phyloP scores from a whole-genome alignment of 2,329 filamentous ascomycete species.

The Metarhizium sp. region DNA sequence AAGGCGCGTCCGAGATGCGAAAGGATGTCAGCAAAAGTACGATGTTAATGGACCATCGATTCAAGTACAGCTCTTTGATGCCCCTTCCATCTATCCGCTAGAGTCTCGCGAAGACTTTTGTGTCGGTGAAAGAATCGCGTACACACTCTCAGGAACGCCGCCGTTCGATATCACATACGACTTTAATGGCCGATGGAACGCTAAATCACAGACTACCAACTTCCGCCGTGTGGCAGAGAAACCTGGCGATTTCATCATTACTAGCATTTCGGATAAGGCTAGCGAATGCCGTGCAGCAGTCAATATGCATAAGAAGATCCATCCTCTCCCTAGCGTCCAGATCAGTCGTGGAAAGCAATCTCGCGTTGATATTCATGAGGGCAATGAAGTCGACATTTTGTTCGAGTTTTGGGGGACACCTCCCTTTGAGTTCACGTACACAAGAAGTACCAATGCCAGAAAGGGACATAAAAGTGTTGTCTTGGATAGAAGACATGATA shows the following conservation, averaged over 20 bases:
- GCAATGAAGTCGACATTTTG: conserved; percentile 82
- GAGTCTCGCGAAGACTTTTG: conserved; percentile 84
- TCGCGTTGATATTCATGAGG: conserved; percentile 91
- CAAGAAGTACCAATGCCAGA: conserved; percentile 74
- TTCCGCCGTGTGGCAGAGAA: conserved; percentile 92
- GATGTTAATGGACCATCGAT: conserved; percentile 66
- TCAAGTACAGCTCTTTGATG: conserved; percentile 85
- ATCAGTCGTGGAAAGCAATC: conserved; percentile 77
- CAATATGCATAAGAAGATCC: conserved; percentile 72
- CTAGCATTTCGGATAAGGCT: conserved; percentile 75
- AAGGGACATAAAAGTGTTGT: conserved; percentile 71
- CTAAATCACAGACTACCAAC: conserved; percentile 66
- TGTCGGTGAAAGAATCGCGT: conserved; percentile 88
- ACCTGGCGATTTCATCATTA: conserved; percentile 82
- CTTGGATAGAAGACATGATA: conserved; percentile 83
- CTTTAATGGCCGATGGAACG: conserved; percentile 76
- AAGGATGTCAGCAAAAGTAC: conserved; percentile 74
- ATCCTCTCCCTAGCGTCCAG: conserved; percentile 83
- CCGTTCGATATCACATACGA: conserved; percentile 92
- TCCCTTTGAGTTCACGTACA: conserved; percentile 97
- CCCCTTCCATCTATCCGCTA: conserved; percentile 80
- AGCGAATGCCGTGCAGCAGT: conserved; percentile 78
- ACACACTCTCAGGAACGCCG: conserved; percentile 79
- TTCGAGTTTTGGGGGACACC: conserved; percentile 95
- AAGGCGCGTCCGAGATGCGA: conserved; percentile 77